Percentiles rank a stretch among this genome's conserved stretches.
phyloP scores from a whole-genome alignment of 495 filamentous ascomycete genomes.

The Aspergillus carlsbadensis region DNA sequence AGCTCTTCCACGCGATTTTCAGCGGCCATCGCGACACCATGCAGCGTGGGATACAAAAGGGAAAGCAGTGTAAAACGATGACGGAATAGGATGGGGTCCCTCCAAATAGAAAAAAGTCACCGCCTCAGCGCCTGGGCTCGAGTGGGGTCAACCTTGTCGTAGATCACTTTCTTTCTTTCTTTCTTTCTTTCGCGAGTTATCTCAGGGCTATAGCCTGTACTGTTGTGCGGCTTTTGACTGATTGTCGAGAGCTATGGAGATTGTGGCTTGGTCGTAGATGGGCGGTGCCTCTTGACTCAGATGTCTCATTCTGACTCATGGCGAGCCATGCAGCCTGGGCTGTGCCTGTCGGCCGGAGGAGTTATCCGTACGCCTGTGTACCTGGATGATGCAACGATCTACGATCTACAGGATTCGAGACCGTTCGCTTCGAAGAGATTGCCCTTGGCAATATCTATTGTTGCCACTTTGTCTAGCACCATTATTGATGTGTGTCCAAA shows the following conservation, averaged over 20 bases:
- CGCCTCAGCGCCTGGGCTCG: conserved; percentile 3
- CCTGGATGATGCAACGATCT: background rate
- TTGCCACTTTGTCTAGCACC: no score
- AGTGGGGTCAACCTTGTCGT: background rate
- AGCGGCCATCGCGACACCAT: conserved; percentile 16
- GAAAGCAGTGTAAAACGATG: background rate
- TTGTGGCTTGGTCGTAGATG: background rate
- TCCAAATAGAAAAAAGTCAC: conserved; percentile 1
- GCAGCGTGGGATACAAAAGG: background rate
- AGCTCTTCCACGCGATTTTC: conserved; percentile 44
- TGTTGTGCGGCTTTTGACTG: background rate
- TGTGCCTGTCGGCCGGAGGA: background rate
- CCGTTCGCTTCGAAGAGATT: no score
- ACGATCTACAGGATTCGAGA: no score
- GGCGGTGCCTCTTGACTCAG: background rate
- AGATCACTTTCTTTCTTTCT: background rate
- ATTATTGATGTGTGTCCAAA: no score
- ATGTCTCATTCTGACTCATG: conserved; percentile 1
- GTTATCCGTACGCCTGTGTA: background rate
- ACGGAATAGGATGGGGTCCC: conserved; percentile 4
- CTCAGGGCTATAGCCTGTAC: no score
- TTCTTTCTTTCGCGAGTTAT: no score
- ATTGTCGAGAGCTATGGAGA: background rate
- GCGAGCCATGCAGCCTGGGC: background rate
- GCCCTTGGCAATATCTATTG: no score